Percentiles rank a stretch among this genome's conserved stretches.
phyloP scores from a whole-genome alignment of 2,329 filamentous ascomycete species.

The Penicillium sp. region DNA sequence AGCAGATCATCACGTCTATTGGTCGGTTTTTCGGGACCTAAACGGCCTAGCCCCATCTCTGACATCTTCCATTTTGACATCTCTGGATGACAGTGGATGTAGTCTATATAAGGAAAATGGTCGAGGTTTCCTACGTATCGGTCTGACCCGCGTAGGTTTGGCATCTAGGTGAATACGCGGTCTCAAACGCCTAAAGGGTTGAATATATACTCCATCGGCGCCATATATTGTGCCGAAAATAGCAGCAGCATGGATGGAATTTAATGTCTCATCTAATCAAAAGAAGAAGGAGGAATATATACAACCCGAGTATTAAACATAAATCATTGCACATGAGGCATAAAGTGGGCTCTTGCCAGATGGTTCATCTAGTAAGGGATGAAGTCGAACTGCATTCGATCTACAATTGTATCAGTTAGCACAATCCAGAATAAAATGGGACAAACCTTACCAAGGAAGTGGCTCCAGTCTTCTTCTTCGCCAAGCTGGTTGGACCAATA shows the following conservation, averaged over 20 bases:
- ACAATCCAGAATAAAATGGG: background rate
- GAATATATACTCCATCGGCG: background rate
- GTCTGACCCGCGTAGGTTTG: too few relatives aligned
- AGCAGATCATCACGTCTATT: background rate
- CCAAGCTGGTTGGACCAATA: constrained; percentile 35
- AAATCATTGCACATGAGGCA: constrained; percentile 20
- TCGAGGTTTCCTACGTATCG: too few relatives aligned
- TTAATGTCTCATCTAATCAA: background rate
- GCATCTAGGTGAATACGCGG: too few relatives aligned
- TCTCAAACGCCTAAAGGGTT: constrained; percentile 4
- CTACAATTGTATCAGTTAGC: constrained; percentile 17
- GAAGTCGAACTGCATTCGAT: constrained; percentile 35
- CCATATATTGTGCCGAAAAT: background rate
- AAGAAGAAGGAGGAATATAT: background rate
- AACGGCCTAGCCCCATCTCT: background rate
- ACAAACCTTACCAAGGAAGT: constrained; percentile 35
- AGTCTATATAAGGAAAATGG: too few relatives aligned
- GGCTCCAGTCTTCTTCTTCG: constrained; percentile 40
- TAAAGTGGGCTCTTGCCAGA: background rate
- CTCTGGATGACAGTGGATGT: too few relatives aligned
- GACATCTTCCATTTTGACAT: background rate
- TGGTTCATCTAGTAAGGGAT: constrained; percentile 24
- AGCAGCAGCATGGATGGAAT: background rate
- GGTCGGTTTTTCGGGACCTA: background rate
- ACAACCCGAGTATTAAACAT: constrained; percentile 6